Evolutionary conservation across 495 filamentous ascomycete genomes (phyloP).

Genomic region (Trichoderma gamsii): DNA sequence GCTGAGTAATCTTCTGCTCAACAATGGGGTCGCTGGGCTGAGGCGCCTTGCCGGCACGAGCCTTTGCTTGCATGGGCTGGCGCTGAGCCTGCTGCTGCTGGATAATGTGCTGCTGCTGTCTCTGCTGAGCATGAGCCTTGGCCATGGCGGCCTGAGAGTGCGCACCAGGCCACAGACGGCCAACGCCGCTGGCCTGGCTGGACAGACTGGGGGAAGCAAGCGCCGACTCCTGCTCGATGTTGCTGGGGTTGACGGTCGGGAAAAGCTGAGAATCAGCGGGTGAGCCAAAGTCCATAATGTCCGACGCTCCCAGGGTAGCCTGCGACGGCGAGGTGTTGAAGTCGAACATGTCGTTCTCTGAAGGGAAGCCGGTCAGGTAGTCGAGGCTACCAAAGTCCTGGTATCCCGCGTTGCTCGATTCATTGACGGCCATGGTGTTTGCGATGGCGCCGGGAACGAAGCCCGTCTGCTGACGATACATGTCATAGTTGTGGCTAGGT

Average conservation of each 20-base stretch:
- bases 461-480: slow-evolving; percentile 86
- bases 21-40: slow-evolving; percentile 58
- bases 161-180: slow-evolving; percentile 80
- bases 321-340: slow-evolving; percentile 52
- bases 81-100: slow-evolving; percentile 36
- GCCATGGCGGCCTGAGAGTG: slow-evolving; percentile 82
- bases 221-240: slow-evolving; percentile 50
- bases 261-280: slow-evolving; percentile 48
- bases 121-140: slow-evolving; percentile 66
- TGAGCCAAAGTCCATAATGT: slow-evolving; percentile 59
- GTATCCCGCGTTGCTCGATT: slow-evolving; percentile 49
- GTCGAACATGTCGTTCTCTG: slow-evolving; percentile 46
- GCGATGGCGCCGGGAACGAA: slow-evolving; percentile 72
- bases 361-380: slow-evolving; percentile 46
- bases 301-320: slow-evolving; percentile 39
- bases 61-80: slow-evolving; percentile 34
- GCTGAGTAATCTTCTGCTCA: slow-evolving; percentile 78
- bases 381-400: slow-evolving; percentile 40
- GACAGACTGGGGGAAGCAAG: slow-evolving; percentile 28
- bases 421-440: slow-evolving; percentile 60
- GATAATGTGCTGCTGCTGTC: slow-evolving; percentile 48
- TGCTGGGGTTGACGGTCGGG: slow-evolving; percentile 58
- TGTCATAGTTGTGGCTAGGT: slow-evolving; percentile 88
- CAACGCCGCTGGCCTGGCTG: slow-evolving; percentile 50
- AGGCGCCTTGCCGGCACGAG: slow-evolving; percentile 38